Evolutionary conservation across 441 rosid genomes (phyloP).

Genomic region (Pelargonium citronellum): DNA sequence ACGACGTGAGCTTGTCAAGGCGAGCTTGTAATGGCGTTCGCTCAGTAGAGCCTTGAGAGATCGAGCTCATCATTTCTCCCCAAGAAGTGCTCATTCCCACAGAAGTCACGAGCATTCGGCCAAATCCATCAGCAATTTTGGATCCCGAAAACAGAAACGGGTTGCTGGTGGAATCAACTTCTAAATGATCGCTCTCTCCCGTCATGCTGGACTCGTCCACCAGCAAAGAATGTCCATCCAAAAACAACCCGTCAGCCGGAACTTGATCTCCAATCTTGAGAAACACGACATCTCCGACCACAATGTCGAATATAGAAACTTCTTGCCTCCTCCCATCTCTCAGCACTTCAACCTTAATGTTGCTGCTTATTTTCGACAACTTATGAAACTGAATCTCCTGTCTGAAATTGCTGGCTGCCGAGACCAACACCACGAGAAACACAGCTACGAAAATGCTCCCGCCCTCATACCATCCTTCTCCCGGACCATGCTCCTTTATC

Average conservation of each 20-base stretch:
- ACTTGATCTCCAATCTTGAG: constrained; percentile 11
- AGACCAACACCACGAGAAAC: constrained; percentile 57
- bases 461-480: constrained; percentile 78
- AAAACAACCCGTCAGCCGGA: no score
- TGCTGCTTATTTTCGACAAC: constrained; percentile 49
- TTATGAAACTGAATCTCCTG: constrained; percentile 67
- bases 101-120: constrained; percentile 53
- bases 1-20: constrained; percentile 60
- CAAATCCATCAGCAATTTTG: constrained; percentile 61
- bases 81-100: constrained; percentile 69
- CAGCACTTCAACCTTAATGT: constrained; percentile 51
- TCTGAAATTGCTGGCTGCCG: constrained; percentile 60
- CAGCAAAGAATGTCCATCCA: constrained; percentile 31
- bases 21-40: constrained; percentile 63
- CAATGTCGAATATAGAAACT: constrained; percentile 58
- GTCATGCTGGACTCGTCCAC: constrained; percentile 85
- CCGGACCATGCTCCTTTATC: constrained; percentile 48
- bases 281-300: constrained; percentile 66
- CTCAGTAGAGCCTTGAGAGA: constrained; percentile 41
- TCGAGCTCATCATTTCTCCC: constrained; percentile 74
- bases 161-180: constrained; percentile 36
- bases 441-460: constrained; percentile 73
- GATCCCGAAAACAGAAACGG: constrained; percentile 71
- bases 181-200: constrained; percentile 65
- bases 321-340: constrained; percentile 44